phyloP scores from a whole-genome alignment of 768 basidiomycete genomes.

The Russula sp. region DNA sequence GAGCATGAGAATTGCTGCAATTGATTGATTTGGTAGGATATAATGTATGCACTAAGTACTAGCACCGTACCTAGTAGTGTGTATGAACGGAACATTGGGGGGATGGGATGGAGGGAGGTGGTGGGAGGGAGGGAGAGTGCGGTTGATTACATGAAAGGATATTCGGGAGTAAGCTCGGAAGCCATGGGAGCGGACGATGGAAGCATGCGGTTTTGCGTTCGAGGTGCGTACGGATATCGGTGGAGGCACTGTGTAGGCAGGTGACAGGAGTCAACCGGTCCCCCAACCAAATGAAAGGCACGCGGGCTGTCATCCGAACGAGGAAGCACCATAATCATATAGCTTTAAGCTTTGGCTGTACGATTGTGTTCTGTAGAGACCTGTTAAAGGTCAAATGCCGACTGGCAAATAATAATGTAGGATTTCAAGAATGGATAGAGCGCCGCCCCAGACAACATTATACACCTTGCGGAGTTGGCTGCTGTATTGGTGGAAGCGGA shows the following conservation, averaged over 20 bases:
- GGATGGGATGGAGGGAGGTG: background rate
- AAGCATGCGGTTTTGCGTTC: constrained; percentile 7
- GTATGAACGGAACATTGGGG: background rate
- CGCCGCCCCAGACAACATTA: constrained; percentile 9
- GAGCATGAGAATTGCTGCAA: constrained; percentile 12
- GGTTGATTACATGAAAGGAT: constrained; percentile 16
- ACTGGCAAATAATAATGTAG: constrained; percentile 1
- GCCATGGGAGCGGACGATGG: background rate
- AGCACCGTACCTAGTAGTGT: background rate
- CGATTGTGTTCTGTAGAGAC: constrained; percentile 3
- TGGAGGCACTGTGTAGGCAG: background rate
- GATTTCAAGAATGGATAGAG: constrained; percentile 13
- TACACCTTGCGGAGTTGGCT: constrained; percentile 31
- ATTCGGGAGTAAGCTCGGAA: constrained; percentile 16
- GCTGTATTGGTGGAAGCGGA: constrained; percentile 28
- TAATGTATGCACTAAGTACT: constrained; percentile 12
- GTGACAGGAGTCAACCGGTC: background rate
- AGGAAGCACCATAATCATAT: constrained; percentile 5
- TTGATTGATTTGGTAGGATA: constrained; percentile 18
- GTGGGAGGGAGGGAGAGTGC: background rate
- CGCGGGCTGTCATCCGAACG: background rate
- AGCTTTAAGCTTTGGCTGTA: constrained; percentile 4
- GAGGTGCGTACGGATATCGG: constrained; percentile 1
- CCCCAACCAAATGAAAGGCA: background rate
- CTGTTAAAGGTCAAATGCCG: constrained; percentile 2